A percentile compares a stretch with the other conserved stretches of the same genome.
Conservation (phyloP, 495 filamentous ascomycete genomes). For the Penicillium paxilli region DNA sequence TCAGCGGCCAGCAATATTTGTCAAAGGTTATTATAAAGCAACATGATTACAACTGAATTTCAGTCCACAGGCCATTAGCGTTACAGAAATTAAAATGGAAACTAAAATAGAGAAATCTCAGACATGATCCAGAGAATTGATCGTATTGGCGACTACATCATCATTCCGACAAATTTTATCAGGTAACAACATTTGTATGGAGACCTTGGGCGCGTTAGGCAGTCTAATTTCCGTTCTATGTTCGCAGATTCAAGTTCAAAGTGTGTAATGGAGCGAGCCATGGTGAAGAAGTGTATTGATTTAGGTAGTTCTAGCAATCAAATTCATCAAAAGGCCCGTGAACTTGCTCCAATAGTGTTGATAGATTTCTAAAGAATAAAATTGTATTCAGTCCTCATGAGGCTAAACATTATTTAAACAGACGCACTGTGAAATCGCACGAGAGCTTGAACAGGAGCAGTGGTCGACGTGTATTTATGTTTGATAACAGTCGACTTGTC, state of each 20-base stretch:
- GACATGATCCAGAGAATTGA: not conserved
- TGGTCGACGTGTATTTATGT: not conserved
- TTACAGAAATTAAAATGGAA: not conserved
- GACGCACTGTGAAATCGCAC: not conserved
- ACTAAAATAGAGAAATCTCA: not conserved
- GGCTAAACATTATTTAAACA: not conserved
- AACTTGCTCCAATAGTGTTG: not conserved
- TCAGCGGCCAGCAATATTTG: no score
- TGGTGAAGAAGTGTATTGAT: not conserved
- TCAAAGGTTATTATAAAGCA: no score
- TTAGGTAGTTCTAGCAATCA: not conserved
- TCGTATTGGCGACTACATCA: not conserved
- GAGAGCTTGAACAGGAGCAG: not conserved
- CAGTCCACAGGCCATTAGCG: not conserved
- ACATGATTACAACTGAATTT: not conserved
- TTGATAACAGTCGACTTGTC: constrained; percentile 3
- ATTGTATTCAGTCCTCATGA: not conserved
- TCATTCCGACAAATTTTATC: not conserved
- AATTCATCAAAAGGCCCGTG: not conserved
- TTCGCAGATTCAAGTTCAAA: not conserved
- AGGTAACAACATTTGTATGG: not conserved
- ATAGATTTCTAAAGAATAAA: not conserved
- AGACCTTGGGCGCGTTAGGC: not conserved
- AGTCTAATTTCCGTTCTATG: not conserved
- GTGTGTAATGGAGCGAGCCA: not conserved